Base-by-base conservation (phyloP, 495 filamentous ascomycete species). In the Xylona heveae region DNA sequence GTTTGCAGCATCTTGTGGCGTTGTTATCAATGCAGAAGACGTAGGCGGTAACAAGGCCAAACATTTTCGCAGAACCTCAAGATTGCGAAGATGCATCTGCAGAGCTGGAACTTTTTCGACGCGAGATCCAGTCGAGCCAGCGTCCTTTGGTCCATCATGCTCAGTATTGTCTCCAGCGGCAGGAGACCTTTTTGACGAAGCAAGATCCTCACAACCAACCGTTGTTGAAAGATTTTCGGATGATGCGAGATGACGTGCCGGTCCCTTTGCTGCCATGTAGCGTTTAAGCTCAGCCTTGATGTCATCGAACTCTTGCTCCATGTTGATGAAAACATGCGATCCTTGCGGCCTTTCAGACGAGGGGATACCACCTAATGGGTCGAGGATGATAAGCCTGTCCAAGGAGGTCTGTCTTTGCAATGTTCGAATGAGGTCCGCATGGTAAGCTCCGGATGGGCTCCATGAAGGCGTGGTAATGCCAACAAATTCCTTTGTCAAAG, bases 291-390 rank as follows among this genome's bases (percentile, higher is more conserved):
- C 65, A 1, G 61, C 45, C 31, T 59, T 52, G 20, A 92, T 74
- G 19, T 62, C 58, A 2, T 61, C 51, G 44, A 72, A 91, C 40
- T 99, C 83, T 44, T 95, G 82, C 46, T 91, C 78, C 42, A 99
- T 63, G 42, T 99, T 99, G 49, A 99, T 65, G 48, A 94, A 99
- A 3, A 93, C 67, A 44, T 93, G 79, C 9, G 77, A 71, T 6
- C 66, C 64, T 24, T 76, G 65, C 0, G 64, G 65, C 10, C 71
- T 64, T 24, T 66, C 64, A 31, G 56, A 61, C 0, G 75, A 62
- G 1, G 88, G 90, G 31, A 88, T 83, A 5, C 90, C 88, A 4
- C 88, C 88, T 2, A 78, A 47, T 0, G 79, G 77, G 51, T 99
- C 90, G 10, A 99, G 59, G 16, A 95, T 58, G 41, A 99, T 85